Conservation (phyloP, 2,329 filamentous ascomycete species). For the Claviceps spartinae region DNA sequence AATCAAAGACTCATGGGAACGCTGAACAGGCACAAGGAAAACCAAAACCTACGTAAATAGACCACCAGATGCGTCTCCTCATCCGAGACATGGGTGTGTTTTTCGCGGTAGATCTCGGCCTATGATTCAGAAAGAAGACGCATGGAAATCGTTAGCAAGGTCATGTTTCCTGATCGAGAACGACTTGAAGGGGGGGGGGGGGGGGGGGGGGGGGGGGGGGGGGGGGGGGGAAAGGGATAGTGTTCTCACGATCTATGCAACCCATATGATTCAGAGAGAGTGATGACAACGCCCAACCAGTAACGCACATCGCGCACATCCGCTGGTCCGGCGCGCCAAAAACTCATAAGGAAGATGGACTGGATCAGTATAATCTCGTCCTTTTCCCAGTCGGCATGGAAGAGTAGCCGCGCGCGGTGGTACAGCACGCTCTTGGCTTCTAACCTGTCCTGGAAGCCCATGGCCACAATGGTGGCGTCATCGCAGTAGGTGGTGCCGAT, state of each 20-base stretch:
- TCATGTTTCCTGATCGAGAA: no score
- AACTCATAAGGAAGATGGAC: slow-evolving; percentile 39
- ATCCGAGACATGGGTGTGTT: slow-evolving; percentile 17
- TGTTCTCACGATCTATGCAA: slow-evolving; percentile 25
- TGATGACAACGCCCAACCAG: slow-evolving; percentile 37
- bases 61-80: slow-evolving; percentile 39
- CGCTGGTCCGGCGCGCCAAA: slow-evolving; percentile 36
- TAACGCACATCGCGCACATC: slow-evolving; percentile 35
- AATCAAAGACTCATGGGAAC: background rate
- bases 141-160: background rate
- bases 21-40: background rate
- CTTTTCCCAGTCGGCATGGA: slow-evolving; percentile 38
- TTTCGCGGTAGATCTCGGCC: slow-evolving; percentile 16
- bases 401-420: slow-evolving; percentile 34
- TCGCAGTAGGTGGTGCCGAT: slow-evolving; percentile 40
- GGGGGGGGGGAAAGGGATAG: background rate
- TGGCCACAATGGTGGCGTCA: slow-evolving; percentile 26
- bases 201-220: background rate
- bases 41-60: slow-evolving; percentile 32
- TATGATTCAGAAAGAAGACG: background rate
- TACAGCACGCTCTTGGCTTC: slow-evolving; percentile 37
- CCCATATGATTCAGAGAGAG: slow-evolving; percentile 35
- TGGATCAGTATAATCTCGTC: slow-evolving; percentile 36
- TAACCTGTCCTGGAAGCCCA: slow-evolving; percentile 34
- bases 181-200: background rate